phyloP scores from a whole-genome alignment of 179 eudicot genomes.

The Nepenthes alata region DNA sequence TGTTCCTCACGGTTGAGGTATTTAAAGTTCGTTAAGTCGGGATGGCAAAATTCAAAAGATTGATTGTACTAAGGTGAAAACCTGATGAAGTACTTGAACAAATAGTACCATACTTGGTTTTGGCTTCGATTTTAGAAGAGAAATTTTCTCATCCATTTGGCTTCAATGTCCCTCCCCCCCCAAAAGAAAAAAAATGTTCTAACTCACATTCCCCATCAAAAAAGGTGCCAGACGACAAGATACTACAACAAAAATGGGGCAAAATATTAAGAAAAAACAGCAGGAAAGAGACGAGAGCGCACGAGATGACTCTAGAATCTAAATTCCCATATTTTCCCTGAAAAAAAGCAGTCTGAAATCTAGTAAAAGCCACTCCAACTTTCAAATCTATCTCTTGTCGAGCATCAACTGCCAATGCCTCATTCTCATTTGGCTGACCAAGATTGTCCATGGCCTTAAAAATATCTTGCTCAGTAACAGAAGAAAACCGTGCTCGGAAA shows the following conservation, averaged over 20 bases:
- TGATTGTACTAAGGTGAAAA: too few relatives aligned
- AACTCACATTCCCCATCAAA: not conserved
- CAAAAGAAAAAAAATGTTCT: too few relatives aligned
- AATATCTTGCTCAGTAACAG: slow-evolving; percentile 80
- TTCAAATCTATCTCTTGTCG: slow-evolving; percentile 97
- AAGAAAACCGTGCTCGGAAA: slow-evolving; percentile 86
- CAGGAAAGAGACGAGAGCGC: slow-evolving; percentile 29
- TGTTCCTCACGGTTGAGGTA: too few relatives aligned
- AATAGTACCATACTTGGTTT: too few relatives aligned
- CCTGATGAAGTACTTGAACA: too few relatives aligned
- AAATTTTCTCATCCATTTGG: too few relatives aligned
- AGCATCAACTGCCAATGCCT: slow-evolving; percentile 92
- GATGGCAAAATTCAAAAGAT: too few relatives aligned
- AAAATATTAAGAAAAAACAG: not conserved
- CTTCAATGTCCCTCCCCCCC: too few relatives aligned
- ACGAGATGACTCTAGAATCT: slow-evolving; percentile 97
- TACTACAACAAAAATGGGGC: not conserved
- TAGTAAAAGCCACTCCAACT: slow-evolving; percentile 96
- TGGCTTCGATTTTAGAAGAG: too few relatives aligned
- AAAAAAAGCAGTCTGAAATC: slow-evolving; percentile 81
- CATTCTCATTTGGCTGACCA: slow-evolving; percentile 73
- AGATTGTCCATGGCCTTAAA: slow-evolving; percentile 74
- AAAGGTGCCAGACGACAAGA: not conserved
- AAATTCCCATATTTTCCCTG: slow-evolving; percentile 97
- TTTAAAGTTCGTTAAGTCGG: too few relatives aligned